A percentile compares a stretch with the other conserved stretches of the same genome.
Evolutionary conservation across 148 eudicot genomes (phyloP).

Genomic region (Linanthus parryae): DNA sequence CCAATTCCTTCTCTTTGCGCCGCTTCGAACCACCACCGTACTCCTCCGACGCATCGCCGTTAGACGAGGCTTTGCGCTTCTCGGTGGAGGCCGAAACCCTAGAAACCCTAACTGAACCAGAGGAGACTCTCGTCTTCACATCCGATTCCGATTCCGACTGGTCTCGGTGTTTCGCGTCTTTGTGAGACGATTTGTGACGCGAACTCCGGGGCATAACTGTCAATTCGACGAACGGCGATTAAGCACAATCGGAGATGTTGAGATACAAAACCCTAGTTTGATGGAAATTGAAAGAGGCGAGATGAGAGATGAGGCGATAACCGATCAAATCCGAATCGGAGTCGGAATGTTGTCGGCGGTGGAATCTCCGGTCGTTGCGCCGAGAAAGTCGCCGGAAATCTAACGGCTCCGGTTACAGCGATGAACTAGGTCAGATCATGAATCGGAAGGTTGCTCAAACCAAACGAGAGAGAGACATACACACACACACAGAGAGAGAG

Average conservation of each 20-base stretch:
- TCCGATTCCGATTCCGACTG: constrained; percentile 80
- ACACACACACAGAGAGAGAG: no score
- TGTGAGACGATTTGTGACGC: constrained; percentile 71
- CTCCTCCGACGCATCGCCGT: constrained; percentile 42
- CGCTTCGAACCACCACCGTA: constrained; percentile 48
- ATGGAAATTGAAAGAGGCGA: neutral
- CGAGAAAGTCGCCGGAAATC: constrained; percentile 4
- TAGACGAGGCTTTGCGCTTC: constrained; percentile 53
- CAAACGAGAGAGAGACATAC: neutral
- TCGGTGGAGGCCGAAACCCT: constrained; percentile 57
- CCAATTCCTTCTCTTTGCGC: constrained; percentile 74
- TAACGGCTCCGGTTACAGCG: constrained; percentile 4
- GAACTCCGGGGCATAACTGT: constrained; percentile 82
- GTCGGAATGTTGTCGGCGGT: neutral
- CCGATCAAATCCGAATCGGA: neutral
- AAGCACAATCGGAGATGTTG: neutral
- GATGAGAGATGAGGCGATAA: neutral
- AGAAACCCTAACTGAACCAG: constrained; percentile 38
- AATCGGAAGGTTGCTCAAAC: neutral
- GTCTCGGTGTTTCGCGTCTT: constrained; percentile 51
- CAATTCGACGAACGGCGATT: neutral
- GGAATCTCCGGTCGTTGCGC: neutral
- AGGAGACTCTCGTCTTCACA: constrained; percentile 46
- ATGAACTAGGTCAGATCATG: neutral
- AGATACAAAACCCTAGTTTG: constrained; percentile 8